Evolutionary conservation across 1,139 yeast species (phyloP).

Genomic region (Arxiozyma telluris): DNA sequence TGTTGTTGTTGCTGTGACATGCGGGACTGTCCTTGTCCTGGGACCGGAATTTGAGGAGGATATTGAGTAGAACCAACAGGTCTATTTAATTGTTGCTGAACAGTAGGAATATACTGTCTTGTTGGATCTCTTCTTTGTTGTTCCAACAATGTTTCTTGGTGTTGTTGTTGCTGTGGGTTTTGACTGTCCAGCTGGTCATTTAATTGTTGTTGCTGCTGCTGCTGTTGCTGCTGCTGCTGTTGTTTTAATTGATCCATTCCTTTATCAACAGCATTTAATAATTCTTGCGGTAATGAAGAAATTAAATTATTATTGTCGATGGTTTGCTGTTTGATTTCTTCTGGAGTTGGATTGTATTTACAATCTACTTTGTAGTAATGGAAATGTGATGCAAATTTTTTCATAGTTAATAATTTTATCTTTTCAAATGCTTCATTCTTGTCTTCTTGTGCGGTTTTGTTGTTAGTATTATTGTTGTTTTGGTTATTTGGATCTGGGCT

Average conservation of each 20-base stretch:
- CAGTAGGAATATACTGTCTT: conserved; percentile 1
- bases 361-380: conserved; percentile 26
- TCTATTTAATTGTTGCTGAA: conserved; percentile 1
- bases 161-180: conserved; percentile 6
- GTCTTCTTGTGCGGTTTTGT: conserved; percentile 14
- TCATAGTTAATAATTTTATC: conserved; percentile 27
- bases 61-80: conserved; percentile 2
- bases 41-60: conserved; percentile 11
- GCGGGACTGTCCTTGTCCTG: conserved; percentile 3
- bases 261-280: conserved; percentile 22
- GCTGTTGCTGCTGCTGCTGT: conserved; percentile 11
- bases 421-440: conserved; percentile 26
- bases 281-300: conserved; percentile 22
- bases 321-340: conserved; percentile 27
- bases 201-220: conserved; percentile 12
- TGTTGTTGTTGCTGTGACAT: conserved; percentile 8
- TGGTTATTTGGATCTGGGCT: conserved; percentile 6
- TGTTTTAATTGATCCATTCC: conserved; percentile 30
- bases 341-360: conserved; percentile 27
- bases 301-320: conserved; percentile 20
- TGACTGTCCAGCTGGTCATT: conserved; percentile 8
- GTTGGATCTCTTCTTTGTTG: conserved; percentile 2
- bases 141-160: conserved; percentile 5
- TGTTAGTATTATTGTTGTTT: conserved; percentile 10
- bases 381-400: conserved; percentile 28